Conservation (phyloP, 768 basidiomycete species). For the Termitomyces sp. region DNA sequence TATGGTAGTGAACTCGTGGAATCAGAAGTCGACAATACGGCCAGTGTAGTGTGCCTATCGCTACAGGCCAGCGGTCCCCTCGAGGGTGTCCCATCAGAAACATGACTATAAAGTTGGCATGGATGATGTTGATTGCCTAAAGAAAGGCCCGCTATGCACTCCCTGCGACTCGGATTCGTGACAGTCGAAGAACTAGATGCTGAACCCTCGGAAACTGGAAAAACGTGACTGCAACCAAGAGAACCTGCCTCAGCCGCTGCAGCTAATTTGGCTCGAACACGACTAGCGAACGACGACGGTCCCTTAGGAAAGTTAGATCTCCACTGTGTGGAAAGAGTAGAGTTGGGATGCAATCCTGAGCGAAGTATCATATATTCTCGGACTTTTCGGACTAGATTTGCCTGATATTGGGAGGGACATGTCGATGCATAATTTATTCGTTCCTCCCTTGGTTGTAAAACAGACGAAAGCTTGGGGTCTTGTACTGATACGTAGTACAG, state of each 20-base stretch:
- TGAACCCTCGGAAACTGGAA: not conserved
- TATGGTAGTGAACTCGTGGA: not conserved
- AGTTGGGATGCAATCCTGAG: not conserved
- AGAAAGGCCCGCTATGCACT: too few relatives aligned
- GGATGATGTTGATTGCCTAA: not conserved
- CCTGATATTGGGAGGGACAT: not conserved
- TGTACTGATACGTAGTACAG: conserved; percentile 33
- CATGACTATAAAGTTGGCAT: not conserved
- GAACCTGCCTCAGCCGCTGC: conserved; percentile 12
- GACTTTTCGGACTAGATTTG: not conserved
- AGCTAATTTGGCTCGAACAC: conserved; percentile 40
- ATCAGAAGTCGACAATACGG: not conserved
- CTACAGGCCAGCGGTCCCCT: not conserved
- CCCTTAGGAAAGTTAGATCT: conserved; percentile 6
- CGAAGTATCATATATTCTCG: not conserved
- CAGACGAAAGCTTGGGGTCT: conserved; percentile 13
- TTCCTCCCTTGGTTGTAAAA: not conserved
- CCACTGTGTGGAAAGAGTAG: not conserved
- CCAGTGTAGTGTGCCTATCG: not conserved
- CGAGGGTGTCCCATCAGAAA: not conserved
- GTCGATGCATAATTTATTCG: not conserved
- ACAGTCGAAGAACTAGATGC: not conserved
- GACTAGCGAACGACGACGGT: conserved; percentile 39
- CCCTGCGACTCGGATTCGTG: not conserved
- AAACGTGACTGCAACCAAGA: not conserved